Evolutionary conservation across 75 land plant species (phyloP).

Genomic region (Adiantum capillusveneris): DNA sequence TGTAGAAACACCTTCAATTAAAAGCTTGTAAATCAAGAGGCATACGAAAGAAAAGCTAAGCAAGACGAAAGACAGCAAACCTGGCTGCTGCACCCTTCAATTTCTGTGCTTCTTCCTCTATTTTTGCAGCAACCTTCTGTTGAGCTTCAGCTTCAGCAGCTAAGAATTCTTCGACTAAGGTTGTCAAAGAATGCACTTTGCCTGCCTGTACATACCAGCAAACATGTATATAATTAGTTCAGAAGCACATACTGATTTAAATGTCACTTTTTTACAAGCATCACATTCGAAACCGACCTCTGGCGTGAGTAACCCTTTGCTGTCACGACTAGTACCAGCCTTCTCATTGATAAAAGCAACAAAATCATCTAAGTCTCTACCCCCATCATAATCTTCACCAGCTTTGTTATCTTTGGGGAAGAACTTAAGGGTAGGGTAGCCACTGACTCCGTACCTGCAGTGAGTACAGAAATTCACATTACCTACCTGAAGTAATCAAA

Average conservation of each 20-base stretch:
- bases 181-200: slow-evolving; percentile 37
- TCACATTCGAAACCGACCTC: no score
- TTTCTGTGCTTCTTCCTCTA: slow-evolving; percentile 65
- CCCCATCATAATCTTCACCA: slow-evolving; percentile 93
- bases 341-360: slow-evolving; percentile 78
- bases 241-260: no score
- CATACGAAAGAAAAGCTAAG: no score
- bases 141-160: slow-evolving; percentile 52
- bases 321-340: slow-evolving; percentile 70
- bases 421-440: slow-evolving; percentile 91
- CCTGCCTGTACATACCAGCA: slow-evolving; percentile 98
- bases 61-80: slow-evolving; percentile 33
- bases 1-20: no score
- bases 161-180: slow-evolving; percentile 61
- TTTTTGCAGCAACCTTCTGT: slow-evolving; percentile 36
- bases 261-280: no score
- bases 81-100: slow-evolving; percentile 59
- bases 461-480: no score
- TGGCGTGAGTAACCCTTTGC: slow-evolving; percentile 67
- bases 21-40: slow-evolving; percentile 2
- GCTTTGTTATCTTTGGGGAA: slow-evolving; percentile 90
- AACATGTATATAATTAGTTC: no score
- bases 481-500: no score
- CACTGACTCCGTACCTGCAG: slow-evolving; percentile 82
- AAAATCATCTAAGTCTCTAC: slow-evolving; percentile 68